Base-by-base conservation (phyloP, 2,329 filamentous ascomycete genomes). In the Aspergillus sp. region DNA sequence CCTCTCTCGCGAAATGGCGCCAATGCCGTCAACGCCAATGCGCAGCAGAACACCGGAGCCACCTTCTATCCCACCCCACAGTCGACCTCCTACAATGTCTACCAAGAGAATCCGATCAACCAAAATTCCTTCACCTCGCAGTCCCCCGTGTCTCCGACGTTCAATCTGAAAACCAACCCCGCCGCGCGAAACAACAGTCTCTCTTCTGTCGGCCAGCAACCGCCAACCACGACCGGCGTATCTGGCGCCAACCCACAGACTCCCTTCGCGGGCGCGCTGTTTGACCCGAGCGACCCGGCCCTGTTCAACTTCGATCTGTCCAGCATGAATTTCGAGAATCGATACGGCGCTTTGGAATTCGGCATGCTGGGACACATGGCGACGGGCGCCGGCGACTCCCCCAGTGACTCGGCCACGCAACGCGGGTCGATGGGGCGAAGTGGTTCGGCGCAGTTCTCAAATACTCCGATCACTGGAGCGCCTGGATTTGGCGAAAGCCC, bases 351-450 rank as follows among this genome's bases (percentile, higher is more conserved):
- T 16, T 81, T 96, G 70, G 94, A 97, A 71, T 96, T 97, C 69
- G 89, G 91, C 49, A 96, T 97, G 83, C 82, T 99, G 0, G 91
- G 90, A 24, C 93, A 97, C 69, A 95, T 99, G 89, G 90, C 90
- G 54, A 90, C 89, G n/a, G 89, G 89, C 13, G 88, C 89, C 13
- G 88, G 85, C n/a, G 89, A 94, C 61, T 89, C 87, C 6, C 83
- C 87, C 4, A 84, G 84, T 50, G 89, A 94, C 50, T 74, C 70
- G 17, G 68, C 67, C 45, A 76, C 72, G n/a, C 72, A 75, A 41
- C 69, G 73, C 56, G 74, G 74, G n/a, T 77, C 75, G 38, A 73
- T 77, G 56, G 71, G 71, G 33, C 69, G 72, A 50, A 75, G 70
- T 59, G 68, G 70, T 53, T 73, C 72, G 17, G 64, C 69, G 30